These are phyloP conservation scores for Erodium texanum DNA, from an alignment of 441 rosid genomes.

Conservation along the genomic window DNA sequence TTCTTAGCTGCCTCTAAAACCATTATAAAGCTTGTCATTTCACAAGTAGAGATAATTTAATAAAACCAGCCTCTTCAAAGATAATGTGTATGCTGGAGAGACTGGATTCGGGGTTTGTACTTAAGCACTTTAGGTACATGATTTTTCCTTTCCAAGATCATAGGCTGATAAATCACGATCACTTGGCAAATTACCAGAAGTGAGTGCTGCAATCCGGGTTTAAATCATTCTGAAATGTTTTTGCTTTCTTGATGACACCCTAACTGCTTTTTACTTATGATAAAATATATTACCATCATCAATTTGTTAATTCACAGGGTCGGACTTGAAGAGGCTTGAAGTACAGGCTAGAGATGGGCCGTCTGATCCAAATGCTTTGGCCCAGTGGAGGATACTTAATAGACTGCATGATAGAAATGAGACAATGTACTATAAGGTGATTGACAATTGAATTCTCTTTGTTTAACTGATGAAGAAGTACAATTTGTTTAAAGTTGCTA, in stretches of 20 bases:
- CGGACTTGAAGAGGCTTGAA: constrained; percentile 86
- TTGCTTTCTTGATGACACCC: background rate
- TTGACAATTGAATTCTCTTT: background rate
- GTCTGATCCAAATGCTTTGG: constrained; percentile 83
- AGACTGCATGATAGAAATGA: constrained; percentile 95
- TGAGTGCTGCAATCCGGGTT: no score
- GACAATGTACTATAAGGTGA: constrained; percentile 88
- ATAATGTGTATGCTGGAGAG: background rate
- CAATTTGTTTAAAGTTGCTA: background rate
- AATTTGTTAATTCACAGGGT: constrained; percentile 41
- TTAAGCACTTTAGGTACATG: background rate
- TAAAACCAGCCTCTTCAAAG: background rate
- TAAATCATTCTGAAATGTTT: background rate
- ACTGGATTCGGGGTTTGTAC: background rate
- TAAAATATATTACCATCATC: background rate
- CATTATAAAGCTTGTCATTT: background rate
- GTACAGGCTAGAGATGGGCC: constrained; percentile 94
- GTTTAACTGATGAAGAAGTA: background rate
- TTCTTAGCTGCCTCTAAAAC: background rate
- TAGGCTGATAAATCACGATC: background rate
- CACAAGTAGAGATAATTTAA: background rate
- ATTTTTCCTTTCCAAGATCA: background rate
- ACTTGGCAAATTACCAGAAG: background rate
- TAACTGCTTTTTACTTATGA: background rate
- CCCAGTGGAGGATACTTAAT: constrained; percentile 93